Percentiles rank a stretch among this genome's conserved stretches.
Conservation (phyloP, 768 basidiomycete genomes). For the Pleurotus salmoneostramineus region DNA sequence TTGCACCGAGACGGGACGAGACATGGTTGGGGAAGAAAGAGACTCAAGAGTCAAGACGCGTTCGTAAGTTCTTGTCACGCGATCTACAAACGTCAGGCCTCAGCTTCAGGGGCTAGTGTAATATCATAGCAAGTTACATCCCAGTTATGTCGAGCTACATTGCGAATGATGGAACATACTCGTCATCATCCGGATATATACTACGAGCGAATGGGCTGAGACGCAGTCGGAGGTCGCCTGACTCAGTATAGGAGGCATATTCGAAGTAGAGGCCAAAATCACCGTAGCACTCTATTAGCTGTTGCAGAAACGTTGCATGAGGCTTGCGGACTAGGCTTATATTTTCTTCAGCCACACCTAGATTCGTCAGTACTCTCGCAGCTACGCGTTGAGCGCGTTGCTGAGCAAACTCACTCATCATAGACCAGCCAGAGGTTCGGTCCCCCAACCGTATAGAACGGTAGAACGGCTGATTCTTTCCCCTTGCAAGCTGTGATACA, state of each 20-base stretch:
- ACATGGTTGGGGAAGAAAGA: no score
- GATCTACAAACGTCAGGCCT: background rate
- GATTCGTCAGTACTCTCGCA: background rate
- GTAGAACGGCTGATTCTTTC: slow-evolving; percentile 50
- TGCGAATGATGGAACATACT: slow-evolving; percentile 20
- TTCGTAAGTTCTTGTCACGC: background rate
- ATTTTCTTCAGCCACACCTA: slow-evolving; percentile 33
- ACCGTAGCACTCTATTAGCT: background rate
- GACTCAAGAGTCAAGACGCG: background rate
- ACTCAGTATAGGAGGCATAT: slow-evolving; percentile 9
- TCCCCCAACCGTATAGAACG: slow-evolving; percentile 14
- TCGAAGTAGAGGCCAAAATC: slow-evolving; percentile 13
- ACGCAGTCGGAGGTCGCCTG: slow-evolving; percentile 26
- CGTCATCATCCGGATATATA: slow-evolving; percentile 39
- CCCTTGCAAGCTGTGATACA: slow-evolving; percentile 32
- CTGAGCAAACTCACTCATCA: slow-evolving; percentile 28
- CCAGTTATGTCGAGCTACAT: background rate
- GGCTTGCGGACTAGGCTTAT: slow-evolving; percentile 15
- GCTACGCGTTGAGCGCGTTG: background rate
- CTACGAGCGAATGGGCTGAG: slow-evolving; percentile 30
- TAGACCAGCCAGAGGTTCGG: slow-evolving; percentile 27
- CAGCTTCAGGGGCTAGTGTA: no score
- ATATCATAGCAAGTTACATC: background rate
- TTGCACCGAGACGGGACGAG: background rate
- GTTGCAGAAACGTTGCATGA: background rate